A percentile compares a stretch with the other conserved stretches of the same genome.
These are phyloP conservation scores for Pleurotus djamor DNA, from an alignment of 768 basidiomycete species.

Conservation along the genomic window DNA sequence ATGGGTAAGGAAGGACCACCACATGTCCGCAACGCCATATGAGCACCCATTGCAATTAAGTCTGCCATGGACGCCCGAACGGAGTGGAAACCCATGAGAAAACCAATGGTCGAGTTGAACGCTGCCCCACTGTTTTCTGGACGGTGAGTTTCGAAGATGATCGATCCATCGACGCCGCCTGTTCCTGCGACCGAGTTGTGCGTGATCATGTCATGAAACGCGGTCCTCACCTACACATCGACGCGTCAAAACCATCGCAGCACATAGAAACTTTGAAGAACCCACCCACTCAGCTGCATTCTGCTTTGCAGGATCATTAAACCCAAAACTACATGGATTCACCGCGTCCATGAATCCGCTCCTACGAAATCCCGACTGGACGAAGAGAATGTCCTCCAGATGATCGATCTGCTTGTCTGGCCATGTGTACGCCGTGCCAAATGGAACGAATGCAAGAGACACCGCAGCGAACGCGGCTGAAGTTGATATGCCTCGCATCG, in stretches of 20 bases:
- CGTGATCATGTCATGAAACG: background rate
- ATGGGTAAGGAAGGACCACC: conserved; percentile 44
- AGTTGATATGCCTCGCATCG: background rate
- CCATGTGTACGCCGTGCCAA: background rate
- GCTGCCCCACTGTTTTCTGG: background rate
- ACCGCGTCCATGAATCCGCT: background rate
- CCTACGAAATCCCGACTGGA: background rate
- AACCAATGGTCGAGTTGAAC: background rate
- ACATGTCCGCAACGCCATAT: conserved; percentile 36
- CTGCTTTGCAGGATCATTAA: background rate
- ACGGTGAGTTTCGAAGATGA: background rate
- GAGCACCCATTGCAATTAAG: conserved; percentile 22
- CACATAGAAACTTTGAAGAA: background rate
- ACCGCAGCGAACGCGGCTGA: background rate
- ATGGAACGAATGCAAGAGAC: background rate
- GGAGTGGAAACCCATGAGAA: background rate
- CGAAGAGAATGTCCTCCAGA: background rate
- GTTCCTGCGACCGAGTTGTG: background rate
- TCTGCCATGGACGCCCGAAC: background rate
- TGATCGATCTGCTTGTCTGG: background rate
- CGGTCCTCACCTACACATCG: background rate
- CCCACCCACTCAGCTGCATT: background rate
- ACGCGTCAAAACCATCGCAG: background rate
- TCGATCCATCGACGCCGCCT: background rate
- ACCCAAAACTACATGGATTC: background rate